Evolutionary conservation across 805 yeast species (phyloP).

Genomic region (Saccharomyces mikatae): DNA sequence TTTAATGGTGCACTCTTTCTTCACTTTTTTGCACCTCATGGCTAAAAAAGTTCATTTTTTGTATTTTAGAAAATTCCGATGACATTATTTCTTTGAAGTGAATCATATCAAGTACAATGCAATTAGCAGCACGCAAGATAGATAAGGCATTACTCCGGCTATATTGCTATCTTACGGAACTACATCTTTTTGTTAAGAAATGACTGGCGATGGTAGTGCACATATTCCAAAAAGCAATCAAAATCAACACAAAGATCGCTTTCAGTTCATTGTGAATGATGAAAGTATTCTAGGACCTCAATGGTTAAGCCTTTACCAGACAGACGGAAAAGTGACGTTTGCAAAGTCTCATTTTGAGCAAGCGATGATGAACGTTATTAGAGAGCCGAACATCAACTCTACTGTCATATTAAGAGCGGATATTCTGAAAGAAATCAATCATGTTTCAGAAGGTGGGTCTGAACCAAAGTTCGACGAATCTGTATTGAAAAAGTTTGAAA

Average conservation of each 20-base stretch:
- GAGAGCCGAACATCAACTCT: conserved; percentile 85
- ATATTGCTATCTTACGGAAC: background rate
- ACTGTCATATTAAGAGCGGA: conserved; percentile 88
- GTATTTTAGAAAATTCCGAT: background rate
- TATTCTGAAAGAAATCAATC: conserved; percentile 37
- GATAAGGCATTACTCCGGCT: background rate
- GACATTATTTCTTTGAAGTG: background rate
- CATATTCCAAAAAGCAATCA: background rate
- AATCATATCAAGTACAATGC: background rate
- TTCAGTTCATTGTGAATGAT: conserved; percentile 13
- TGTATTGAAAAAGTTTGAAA: conserved; percentile 7
- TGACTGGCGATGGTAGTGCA: background rate
- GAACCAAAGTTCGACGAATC: background rate
- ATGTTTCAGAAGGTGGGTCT: background rate
- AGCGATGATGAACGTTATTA: conserved; percentile 73
- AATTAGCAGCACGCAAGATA: background rate
- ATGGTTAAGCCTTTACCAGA: conserved; percentile 25
- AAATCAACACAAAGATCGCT: conserved; percentile 10
- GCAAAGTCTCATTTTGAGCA: conserved; percentile 47
- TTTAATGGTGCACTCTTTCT: background rate
- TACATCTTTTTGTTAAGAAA: background rate
- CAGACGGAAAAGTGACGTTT: conserved; percentile 16
- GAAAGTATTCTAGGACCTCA: conserved; percentile 21
- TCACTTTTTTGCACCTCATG: background rate
- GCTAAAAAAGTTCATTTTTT: background rate